A percentile compares a stretch with the other conserved stretches of the same genome.
Conservation (phyloP, 2,329 filamentous ascomycete species). For the Trichoderma atroviride region DNA sequence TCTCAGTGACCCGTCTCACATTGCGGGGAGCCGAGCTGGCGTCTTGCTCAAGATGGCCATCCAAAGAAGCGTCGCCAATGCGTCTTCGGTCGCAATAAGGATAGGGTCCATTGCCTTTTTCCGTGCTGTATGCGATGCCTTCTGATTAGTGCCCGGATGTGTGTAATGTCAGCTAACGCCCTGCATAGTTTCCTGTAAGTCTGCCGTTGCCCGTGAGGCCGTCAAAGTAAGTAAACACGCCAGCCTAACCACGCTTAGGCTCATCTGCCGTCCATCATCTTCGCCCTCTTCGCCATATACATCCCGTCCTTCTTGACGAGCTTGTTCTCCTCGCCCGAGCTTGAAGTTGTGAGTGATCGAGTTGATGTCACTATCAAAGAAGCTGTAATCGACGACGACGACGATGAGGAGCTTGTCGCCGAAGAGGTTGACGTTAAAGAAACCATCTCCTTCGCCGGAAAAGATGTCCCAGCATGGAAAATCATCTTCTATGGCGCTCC, state of each 20-base stretch:
- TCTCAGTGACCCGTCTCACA: constrained; percentile 3
- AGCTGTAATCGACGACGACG: constrained; percentile 40
- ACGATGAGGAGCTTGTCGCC: constrained; percentile 43
- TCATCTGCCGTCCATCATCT: constrained; percentile 55
- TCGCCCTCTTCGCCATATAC: constrained; percentile 67
- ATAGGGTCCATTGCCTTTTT: constrained; percentile 43
- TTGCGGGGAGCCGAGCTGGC: constrained; percentile 4
- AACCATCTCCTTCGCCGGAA: constrained; percentile 61
- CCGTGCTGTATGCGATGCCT: constrained; percentile 38
- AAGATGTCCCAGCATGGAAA: constrained; percentile 58
- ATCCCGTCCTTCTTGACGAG: constrained; percentile 63
- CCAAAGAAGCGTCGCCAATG: constrained; percentile 38
- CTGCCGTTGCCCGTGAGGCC: neutral
- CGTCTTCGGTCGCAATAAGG: constrained; percentile 44
- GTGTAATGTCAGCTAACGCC: constrained; percentile 27
- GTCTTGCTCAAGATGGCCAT: constrained; percentile 34
- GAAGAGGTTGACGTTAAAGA: constrained; percentile 65
- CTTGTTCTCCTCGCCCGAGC: constrained; percentile 58
- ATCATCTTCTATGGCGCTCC: constrained; percentile 78
- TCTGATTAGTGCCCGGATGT: neutral
- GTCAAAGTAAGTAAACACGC: constrained; percentile 18
- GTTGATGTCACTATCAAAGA: constrained; percentile 59
- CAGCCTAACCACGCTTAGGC: constrained; percentile 36
- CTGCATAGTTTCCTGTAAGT: constrained; percentile 43
- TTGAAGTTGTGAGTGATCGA: constrained; percentile 63